These are phyloP conservation scores for Isabelozyma gotoi DNA, from an alignment of 805 yeast species.

Conservation along the genomic window DNA sequence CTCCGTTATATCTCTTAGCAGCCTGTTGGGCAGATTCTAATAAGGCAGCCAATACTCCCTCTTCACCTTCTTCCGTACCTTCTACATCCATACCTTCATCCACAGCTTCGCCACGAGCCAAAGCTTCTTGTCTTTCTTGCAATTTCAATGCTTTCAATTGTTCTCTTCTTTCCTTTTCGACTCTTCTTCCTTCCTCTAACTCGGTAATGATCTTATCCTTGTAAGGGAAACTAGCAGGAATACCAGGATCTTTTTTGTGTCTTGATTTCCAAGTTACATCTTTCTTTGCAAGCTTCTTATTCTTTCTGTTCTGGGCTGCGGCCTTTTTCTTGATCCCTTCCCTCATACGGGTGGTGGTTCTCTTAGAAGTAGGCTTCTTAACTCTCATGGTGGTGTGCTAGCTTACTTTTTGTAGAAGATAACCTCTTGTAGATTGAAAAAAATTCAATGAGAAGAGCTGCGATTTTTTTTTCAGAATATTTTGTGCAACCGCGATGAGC, in stretches of 20 bases:
- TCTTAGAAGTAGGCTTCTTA: conserved; percentile 74
- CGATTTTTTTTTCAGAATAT: background rate
- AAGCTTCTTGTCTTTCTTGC: conserved; percentile 44
- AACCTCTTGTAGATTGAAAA: too few species aligned
- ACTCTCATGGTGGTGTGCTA: conserved; percentile 46
- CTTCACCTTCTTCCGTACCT: conserved; percentile 38
- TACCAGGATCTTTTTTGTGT: conserved; percentile 85
- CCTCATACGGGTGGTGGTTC: conserved; percentile 88
- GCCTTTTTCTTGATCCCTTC: conserved; percentile 97
- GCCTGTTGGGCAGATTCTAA: conserved; percentile 89
- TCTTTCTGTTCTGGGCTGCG: conserved; percentile 85
- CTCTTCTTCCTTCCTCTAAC: conserved; percentile 61
- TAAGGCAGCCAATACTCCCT: conserved; percentile 73
- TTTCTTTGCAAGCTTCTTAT: conserved; percentile 76
- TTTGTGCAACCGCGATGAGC: background rate
- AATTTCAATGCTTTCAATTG: conserved; percentile 48
- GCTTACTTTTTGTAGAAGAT: background rate
- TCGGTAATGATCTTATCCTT: conserved; percentile 77
- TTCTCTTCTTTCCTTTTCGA: conserved; percentile 54
- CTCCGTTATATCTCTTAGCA: conserved; percentile 73
- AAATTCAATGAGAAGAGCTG: background rate
- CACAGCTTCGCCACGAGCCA: conserved; percentile 36
- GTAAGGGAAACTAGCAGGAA: conserved; percentile 93
- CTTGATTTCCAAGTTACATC: conserved; percentile 94
- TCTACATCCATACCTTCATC: conserved; percentile 37